A percentile compares a stretch with the other conserved stretches of the same genome.
phyloP scores from a whole-genome alignment of 371 early-diverging fungal genomes.

The Mucor indicus region DNA sequence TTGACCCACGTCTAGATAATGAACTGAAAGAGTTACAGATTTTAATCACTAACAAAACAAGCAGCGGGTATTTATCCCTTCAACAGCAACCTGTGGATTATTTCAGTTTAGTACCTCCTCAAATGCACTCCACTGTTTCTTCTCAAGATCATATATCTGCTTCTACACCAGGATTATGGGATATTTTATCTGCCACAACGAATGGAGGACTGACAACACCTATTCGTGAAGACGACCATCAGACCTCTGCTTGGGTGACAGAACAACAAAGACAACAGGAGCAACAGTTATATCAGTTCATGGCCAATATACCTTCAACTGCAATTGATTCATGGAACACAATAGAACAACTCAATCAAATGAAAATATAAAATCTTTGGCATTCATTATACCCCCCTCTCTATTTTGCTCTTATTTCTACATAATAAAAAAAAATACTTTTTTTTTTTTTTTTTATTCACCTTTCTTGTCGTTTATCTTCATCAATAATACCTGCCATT shows the following conservation, averaged over 20 bases:
- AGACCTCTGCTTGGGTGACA: slow-evolving; percentile 5
- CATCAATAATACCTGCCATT: slow-evolving; percentile 50
- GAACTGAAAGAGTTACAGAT: slow-evolving; percentile 7
- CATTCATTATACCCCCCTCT: no score
- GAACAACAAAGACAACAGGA: slow-evolving; percentile 14
- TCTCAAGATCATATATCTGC: slow-evolving; percentile 1
- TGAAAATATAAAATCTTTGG: slow-evolving; percentile 8
- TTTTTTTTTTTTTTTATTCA: no score
- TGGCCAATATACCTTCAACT: background rate
- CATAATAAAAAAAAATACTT: no score
- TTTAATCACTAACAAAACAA: background rate
- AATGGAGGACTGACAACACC: slow-evolving; percentile 11
- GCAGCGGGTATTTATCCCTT: background rate
- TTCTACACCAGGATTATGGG: slow-evolving; percentile 15
- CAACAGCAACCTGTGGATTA: slow-evolving; percentile 6
- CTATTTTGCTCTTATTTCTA: no score
- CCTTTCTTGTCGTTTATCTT: slow-evolving; percentile 27
- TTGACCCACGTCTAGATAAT: slow-evolving; percentile 6
- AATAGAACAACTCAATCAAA: slow-evolving; percentile 9
- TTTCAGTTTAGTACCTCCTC: slow-evolving; percentile 14
- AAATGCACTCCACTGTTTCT: slow-evolving; percentile 6
- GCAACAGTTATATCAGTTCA: slow-evolving; percentile 5
- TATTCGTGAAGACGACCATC: slow-evolving; percentile 6
- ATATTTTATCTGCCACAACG: slow-evolving; percentile 10
- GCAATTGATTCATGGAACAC: no score